Evolutionary conservation across 345 rosid species (phyloP).

Genomic region (Heritiera fomes): DNA sequence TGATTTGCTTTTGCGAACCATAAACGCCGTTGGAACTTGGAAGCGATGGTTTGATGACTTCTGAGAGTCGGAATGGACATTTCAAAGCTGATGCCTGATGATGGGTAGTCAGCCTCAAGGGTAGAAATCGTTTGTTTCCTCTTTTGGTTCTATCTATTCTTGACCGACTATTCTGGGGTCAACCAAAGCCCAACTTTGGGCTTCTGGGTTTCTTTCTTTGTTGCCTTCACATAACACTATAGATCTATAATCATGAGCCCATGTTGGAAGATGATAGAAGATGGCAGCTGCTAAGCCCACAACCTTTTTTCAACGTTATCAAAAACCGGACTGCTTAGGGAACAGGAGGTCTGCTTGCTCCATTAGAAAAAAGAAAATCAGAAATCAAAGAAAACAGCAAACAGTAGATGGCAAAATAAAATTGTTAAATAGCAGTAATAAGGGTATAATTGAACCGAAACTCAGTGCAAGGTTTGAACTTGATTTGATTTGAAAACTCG

Average conservation of each 20-base stretch:
- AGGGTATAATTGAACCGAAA: too few species aligned
- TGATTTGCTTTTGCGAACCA: not conserved
- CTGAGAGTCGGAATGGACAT: conserved; percentile 13
- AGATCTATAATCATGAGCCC: not conserved
- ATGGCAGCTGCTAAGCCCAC: not conserved
- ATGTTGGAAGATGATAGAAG: not conserved
- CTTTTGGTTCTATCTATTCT: not conserved
- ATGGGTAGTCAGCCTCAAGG: not conserved
- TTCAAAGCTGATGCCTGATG: not conserved
- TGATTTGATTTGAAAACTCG: too few species aligned
- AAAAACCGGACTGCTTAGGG: too few species aligned
- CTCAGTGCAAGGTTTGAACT: too few species aligned
- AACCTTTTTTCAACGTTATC: not conserved
- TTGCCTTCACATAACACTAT: not conserved
- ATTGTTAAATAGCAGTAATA: too few species aligned
- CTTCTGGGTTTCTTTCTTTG: not conserved
- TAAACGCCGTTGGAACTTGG: not conserved
- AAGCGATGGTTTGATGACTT: not conserved
- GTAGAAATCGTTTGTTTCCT: not conserved
- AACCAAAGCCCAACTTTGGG: not conserved
- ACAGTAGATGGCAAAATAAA: not conserved
- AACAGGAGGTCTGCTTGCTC: not conserved
- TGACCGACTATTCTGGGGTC: not conserved
- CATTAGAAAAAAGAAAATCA: not conserved
- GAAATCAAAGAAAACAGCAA: not conserved